phyloP scores from a whole-genome alignment of 176 grass and related monocot genomes.

The Aechmea fasciata region DNA sequence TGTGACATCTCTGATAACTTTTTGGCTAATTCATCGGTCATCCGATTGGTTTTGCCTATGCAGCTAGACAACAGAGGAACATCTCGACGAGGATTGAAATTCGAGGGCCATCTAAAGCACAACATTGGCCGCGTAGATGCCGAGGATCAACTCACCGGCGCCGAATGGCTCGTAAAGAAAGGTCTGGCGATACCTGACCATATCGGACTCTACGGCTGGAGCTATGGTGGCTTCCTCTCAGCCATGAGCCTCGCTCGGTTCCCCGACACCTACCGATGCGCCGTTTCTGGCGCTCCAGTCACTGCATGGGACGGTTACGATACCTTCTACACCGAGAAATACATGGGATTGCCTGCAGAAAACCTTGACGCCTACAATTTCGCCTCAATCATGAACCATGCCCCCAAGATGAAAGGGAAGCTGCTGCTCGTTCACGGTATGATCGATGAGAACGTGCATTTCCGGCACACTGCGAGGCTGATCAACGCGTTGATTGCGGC shows the following conservation, averaged over 20 bases:
- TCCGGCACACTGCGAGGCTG: slow-evolving; percentile 87
- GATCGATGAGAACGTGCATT: slow-evolving; percentile 98
- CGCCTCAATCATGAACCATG: slow-evolving; percentile 88
- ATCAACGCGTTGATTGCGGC: slow-evolving; percentile 67
- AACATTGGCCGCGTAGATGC: slow-evolving; percentile 72
- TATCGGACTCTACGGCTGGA: slow-evolving; percentile 96
- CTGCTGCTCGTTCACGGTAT: slow-evolving; percentile 92
- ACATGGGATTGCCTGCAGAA: slow-evolving; percentile 65
- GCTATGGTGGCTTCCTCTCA: slow-evolving; percentile 93
- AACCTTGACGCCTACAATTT: slow-evolving; percentile 58
- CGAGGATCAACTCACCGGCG: slow-evolving; percentile 81
- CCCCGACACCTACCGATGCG: slow-evolving; percentile 60
- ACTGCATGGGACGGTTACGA: slow-evolving; percentile 95
- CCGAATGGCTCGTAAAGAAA: slow-evolving; percentile 78
- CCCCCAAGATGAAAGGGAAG: slow-evolving; percentile 61
- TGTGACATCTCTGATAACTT: background rate
- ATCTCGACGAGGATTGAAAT: slow-evolving; percentile 70
- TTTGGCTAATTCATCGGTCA: background rate
- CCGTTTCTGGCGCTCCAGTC: slow-evolving; percentile 89
- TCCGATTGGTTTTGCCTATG: slow-evolving; percentile 11
- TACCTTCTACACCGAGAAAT: slow-evolving; percentile 96
- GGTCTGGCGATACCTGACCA: slow-evolving; percentile 82
- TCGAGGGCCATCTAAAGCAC: slow-evolving; percentile 83
- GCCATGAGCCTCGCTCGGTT: slow-evolving; percentile 86
- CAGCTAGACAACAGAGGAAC: slow-evolving; percentile 97